Evolutionary conservation across 805 yeast genomes (phyloP).

Genomic region (Priceomyces castillae): DNA sequence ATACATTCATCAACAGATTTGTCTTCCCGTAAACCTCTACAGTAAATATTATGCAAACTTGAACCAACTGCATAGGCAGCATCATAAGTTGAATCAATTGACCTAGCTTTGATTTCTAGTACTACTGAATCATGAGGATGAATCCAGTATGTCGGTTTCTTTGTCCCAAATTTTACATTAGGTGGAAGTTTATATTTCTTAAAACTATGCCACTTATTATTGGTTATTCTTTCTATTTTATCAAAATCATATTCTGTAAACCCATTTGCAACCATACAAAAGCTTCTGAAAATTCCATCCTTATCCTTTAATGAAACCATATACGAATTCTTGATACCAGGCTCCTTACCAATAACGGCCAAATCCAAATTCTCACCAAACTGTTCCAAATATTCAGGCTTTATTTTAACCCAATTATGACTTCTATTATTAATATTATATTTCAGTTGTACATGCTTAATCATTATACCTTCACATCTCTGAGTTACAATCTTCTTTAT

Average conservation of each 20-base stretch:
- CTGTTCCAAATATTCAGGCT: constrained; percentile 85
- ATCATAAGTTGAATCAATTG: constrained; percentile 49
- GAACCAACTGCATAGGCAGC: constrained; percentile 58
- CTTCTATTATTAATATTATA: constrained; percentile 63
- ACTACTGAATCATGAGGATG: constrained; percentile 75
- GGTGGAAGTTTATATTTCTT: constrained; percentile 41
- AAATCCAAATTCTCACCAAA: constrained; percentile 86
- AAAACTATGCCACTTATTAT: constrained; percentile 58
- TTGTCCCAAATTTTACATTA: constrained; percentile 51
- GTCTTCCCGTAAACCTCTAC: constrained; percentile 65
- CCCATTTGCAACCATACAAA: constrained; percentile 85
- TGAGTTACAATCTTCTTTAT: constrained; percentile 56
- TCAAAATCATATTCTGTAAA: constrained; percentile 62
- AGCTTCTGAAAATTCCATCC: constrained; percentile 52
- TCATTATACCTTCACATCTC: constrained; percentile 78
- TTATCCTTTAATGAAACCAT: constrained; percentile 66
- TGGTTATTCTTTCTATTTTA: constrained; percentile 53
- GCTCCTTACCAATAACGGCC: constrained; percentile 72
- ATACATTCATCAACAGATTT: constrained; percentile 57
- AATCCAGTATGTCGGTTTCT: constrained; percentile 73
- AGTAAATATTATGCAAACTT: constrained; percentile 76
- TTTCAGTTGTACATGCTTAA: constrained; percentile 58
- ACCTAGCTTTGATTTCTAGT: constrained; percentile 78
- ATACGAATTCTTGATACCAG: constrained; percentile 67
- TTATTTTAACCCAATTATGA: constrained; percentile 80